phyloP scores from a whole-genome alignment of 352 stramenopile genomes.

The Phytophthora ohioensis region DNA sequence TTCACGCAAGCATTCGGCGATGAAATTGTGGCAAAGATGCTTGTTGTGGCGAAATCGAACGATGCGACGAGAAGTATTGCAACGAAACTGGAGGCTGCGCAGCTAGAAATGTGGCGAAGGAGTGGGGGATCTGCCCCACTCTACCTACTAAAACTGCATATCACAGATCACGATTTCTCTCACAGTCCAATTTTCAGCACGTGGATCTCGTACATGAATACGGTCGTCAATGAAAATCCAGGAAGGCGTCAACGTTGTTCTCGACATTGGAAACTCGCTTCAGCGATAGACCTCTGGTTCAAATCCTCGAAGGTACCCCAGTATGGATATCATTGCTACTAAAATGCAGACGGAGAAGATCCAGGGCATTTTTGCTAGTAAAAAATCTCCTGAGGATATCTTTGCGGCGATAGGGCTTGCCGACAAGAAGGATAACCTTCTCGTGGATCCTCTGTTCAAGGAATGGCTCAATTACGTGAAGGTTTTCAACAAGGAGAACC shows the following conservation, averaged over 20 bases:
- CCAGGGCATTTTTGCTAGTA: not conserved
- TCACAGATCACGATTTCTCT: not conserved
- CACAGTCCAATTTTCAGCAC: not conserved
- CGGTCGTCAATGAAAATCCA: too few species aligned
- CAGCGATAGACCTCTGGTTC: not conserved
- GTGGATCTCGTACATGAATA: not conserved
- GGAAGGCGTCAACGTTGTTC: not conserved
- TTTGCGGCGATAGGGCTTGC: not conserved
- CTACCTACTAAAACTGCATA: not conserved
- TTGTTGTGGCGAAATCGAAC: not conserved
- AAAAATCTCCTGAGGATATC: not conserved
- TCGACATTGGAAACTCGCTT: not conserved
- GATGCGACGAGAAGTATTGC: not conserved
- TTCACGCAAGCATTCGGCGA: not conserved
- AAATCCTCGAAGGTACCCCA: conserved; percentile 1
- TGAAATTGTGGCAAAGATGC: not conserved
- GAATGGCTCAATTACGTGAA: not conserved
- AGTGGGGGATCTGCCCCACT: not conserved
- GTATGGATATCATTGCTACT: not conserved
- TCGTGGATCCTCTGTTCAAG: not conserved
- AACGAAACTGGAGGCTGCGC: not conserved
- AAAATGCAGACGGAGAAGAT: not conserved
- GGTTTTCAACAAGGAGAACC: not conserved
- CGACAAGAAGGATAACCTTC: not conserved
- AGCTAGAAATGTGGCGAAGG: not conserved